Conservation (phyloP, 2,329 filamentous ascomycete species). For the Graphilbum fragrans region DNA sequence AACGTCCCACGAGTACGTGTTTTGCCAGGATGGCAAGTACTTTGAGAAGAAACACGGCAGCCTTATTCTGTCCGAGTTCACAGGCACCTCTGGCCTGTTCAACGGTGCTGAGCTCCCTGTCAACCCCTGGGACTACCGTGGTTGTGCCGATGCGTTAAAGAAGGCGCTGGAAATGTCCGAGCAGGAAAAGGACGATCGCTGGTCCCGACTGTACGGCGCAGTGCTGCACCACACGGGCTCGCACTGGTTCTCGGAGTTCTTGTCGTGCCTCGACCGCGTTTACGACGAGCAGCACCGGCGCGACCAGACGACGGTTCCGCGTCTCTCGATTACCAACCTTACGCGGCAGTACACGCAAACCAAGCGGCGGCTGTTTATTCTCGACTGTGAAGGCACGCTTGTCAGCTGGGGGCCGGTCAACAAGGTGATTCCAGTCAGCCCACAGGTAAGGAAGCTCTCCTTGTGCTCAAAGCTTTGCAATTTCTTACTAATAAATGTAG, state of each 20-base stretch:
- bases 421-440: slow-evolving; percentile 75
- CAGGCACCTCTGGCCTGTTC: slow-evolving; percentile 80
- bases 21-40: slow-evolving; percentile 75
- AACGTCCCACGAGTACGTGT: slow-evolving; percentile 86
- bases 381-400: slow-evolving; percentile 90
- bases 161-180: slow-evolving; percentile 68
- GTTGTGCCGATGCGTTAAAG: slow-evolving; percentile 78
- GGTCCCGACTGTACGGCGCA: slow-evolving; percentile 59
- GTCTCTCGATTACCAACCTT: slow-evolving; percentile 59
- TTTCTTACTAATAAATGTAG: slow-evolving; percentile 21
- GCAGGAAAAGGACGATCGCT: slow-evolving; percentile 62
- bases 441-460: slow-evolving; percentile 33
- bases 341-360: slow-evolving; percentile 53
- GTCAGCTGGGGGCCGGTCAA: slow-evolving; percentile 77
- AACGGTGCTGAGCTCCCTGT: slow-evolving; percentile 69
- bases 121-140: slow-evolving; percentile 90
- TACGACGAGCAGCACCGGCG: slow-evolving; percentile 77
- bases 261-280: slow-evolving; percentile 56
- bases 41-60: slow-evolving; percentile 72
- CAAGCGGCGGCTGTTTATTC: slow-evolving; percentile 64
- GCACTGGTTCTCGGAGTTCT: slow-evolving; percentile 74
- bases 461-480: slow-evolving; percentile 1
- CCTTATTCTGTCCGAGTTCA: slow-evolving; percentile 89
- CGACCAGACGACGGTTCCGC: slow-evolving; percentile 76
- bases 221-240: slow-evolving; percentile 74